Conservation (phyloP, 352 stramenopile genomes). For the Aphanomyces astaci region DNA sequence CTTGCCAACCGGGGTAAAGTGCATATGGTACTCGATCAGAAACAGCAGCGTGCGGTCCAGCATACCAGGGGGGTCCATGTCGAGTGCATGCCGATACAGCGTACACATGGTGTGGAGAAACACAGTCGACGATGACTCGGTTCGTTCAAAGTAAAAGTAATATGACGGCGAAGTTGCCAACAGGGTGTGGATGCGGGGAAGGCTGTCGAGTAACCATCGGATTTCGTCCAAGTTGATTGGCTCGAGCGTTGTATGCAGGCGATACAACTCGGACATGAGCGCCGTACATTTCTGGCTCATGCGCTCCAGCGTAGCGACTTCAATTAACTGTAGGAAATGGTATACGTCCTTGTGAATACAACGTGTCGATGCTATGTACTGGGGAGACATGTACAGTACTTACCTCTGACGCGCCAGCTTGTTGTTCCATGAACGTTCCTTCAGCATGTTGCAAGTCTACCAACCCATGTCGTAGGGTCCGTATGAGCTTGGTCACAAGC, state of each 20-base stretch:
- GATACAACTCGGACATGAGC: not conserved
- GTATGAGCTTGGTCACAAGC: not conserved
- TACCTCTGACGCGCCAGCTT: not conserved
- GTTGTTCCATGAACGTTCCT: not conserved
- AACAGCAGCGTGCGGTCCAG: not conserved
- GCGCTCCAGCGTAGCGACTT: not conserved
- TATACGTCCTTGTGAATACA: no score
- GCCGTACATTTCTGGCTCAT: not conserved
- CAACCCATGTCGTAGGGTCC: not conserved
- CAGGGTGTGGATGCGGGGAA: not conserved
- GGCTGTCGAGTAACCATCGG: not conserved
- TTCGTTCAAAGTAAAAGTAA: slow-evolving; percentile 21
- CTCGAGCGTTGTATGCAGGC: not conserved
- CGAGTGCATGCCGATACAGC: not conserved
- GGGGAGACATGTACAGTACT: no score
- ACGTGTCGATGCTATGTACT: no score
- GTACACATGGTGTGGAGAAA: not conserved
- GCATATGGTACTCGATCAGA: slow-evolving; percentile 8
- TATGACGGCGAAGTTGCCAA: slow-evolving; percentile 3
- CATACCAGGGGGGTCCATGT: not conserved
- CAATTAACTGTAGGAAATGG: not conserved
- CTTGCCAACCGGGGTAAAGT: not conserved
- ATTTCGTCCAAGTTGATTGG: not conserved
- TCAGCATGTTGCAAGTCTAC: slow-evolving; percentile 12
- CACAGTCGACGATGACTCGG: not conserved